These are phyloP conservation scores for Gnomoniopsis sp. DNA, from an alignment of 2,329 filamentous ascomycete species.

Conservation along the genomic window DNA sequence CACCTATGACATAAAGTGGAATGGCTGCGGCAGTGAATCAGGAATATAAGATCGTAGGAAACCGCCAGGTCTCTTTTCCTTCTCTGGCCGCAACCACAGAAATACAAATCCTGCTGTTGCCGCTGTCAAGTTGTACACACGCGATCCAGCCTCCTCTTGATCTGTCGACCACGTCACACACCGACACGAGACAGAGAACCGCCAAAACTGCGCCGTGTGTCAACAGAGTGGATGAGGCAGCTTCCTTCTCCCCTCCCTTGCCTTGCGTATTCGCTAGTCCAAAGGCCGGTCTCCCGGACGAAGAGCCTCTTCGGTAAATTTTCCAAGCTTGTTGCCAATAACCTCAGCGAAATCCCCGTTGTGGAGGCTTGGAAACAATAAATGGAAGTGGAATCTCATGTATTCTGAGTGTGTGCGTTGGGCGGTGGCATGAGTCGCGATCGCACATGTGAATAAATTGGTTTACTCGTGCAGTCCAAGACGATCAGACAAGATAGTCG, in stretches of 20 bases:
- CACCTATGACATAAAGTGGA: neutral
- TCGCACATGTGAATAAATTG: neutral
- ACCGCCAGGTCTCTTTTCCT: neutral
- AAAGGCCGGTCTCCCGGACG: neutral
- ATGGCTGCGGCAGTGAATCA: neutral
- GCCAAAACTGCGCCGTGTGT: constrained; percentile 10
- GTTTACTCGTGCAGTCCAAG: neutral
- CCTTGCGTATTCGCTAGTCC: neutral
- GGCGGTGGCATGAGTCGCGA: constrained; percentile 10
- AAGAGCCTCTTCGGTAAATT: neutral
- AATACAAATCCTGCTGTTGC: neutral
- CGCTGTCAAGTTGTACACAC: neutral
- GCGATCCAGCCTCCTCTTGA: neutral
- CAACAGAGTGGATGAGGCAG: too few species aligned
- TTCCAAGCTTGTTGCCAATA: neutral
- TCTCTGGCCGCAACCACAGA: neutral
- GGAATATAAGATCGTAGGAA: neutral
- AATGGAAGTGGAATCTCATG: constrained; percentile 7
- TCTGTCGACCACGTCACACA: neutral
- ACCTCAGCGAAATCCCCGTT: neutral
- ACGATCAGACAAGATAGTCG: neutral
- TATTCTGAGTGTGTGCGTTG: neutral
- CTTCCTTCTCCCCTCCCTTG: neutral
- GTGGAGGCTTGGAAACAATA: neutral
- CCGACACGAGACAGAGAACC: neutral